These are phyloP conservation scores for Pseudohalonectria lignicola DNA, from an alignment of 2,329 filamentous ascomycete genomes.

Conservation along the genomic window DNA sequence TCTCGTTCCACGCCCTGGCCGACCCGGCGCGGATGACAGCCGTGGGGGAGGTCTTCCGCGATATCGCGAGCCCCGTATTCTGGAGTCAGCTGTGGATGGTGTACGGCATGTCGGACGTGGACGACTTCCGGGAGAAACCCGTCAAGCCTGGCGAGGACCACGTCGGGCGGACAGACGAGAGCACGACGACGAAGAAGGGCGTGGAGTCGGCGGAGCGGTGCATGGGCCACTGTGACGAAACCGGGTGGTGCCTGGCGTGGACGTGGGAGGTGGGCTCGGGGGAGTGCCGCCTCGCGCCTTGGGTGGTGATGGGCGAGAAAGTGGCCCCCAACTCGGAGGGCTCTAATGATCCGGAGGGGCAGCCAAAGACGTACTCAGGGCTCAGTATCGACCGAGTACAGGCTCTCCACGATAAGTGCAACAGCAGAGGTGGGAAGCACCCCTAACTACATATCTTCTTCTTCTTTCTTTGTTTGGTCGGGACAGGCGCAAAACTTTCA, in stretches of 20 bases:
- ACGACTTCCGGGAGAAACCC: slow-evolving; percentile 22
- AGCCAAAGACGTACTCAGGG: no score
- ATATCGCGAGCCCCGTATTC: slow-evolving; percentile 26
- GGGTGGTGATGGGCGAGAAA: slow-evolving; percentile 34
- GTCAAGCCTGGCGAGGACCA: slow-evolving; percentile 31
- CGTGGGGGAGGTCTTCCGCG: slow-evolving; percentile 28
- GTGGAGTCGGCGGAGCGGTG: slow-evolving; percentile 30
- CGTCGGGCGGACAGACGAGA: slow-evolving; percentile 35
- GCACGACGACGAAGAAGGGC: slow-evolving; percentile 20
- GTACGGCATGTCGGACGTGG: slow-evolving; percentile 29
- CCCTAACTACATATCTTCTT: no score
- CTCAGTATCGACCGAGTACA: slow-evolving; percentile 18
- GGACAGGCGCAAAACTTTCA: no score
- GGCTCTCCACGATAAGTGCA: neutral
- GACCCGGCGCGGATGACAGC: slow-evolving; percentile 31
- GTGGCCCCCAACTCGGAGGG: slow-evolving; percentile 11
- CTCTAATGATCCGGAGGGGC: no score
- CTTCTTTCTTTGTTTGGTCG: no score
- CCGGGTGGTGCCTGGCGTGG: slow-evolving; percentile 36
- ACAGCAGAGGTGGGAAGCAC: no score
- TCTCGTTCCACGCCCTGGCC: slow-evolving; percentile 41
- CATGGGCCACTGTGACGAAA: slow-evolving; percentile 6
- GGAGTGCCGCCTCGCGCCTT: slow-evolving; percentile 34
- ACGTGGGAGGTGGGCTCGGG: slow-evolving; percentile 28
- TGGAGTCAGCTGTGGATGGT: slow-evolving; percentile 40